These are phyloP conservation scores for Xylaria sp. DNA, from an alignment of 2,329 filamentous ascomycete genomes.

Conservation along the genomic window DNA sequence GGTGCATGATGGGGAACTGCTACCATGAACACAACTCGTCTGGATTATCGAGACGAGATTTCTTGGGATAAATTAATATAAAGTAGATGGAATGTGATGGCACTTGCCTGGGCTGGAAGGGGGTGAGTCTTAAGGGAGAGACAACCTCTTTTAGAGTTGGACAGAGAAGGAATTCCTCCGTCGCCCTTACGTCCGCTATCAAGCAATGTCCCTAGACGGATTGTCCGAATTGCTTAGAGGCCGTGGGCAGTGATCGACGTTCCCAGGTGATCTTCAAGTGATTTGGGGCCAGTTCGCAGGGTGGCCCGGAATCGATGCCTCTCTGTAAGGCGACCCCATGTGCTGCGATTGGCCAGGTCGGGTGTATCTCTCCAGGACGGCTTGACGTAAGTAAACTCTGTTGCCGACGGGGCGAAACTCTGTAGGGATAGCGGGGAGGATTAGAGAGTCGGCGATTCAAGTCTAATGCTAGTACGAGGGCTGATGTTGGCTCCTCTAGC, in stretches of 20 bases:
- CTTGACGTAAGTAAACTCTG: constrained; percentile 31
- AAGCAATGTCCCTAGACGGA: neutral
- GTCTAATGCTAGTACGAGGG: constrained; percentile 3
- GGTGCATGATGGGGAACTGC: neutral
- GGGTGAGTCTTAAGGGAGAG: constrained; percentile 25
- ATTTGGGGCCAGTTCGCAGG: constrained; percentile 30
- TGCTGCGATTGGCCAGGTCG: constrained; percentile 30
- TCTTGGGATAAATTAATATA: constrained; percentile 15
- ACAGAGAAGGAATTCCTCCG: constrained; percentile 26
- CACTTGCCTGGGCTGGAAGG: neutral
- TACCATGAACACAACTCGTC: neutral
- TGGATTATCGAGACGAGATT: neutral
- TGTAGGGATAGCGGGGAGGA: constrained; percentile 13
- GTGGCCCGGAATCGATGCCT: constrained; percentile 38
- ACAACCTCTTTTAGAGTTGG: constrained; percentile 10
- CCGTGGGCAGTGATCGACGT: constrained; percentile 42
- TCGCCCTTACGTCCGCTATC: constrained; percentile 20
- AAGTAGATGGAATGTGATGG: constrained; percentile 23
- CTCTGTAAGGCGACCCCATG: constrained; percentile 23
- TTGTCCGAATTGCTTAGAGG: constrained; percentile 11
- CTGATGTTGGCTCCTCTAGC: constrained; percentile 6
- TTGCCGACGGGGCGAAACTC: constrained; percentile 32
- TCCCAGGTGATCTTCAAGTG: constrained; percentile 40
- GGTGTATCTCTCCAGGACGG: constrained; percentile 2
- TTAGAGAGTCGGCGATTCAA: constrained; percentile 11